Evolutionary conservation across 164 flowering plant genomes (phyloP).

Genomic region (Macadamia integrifolia): DNA sequence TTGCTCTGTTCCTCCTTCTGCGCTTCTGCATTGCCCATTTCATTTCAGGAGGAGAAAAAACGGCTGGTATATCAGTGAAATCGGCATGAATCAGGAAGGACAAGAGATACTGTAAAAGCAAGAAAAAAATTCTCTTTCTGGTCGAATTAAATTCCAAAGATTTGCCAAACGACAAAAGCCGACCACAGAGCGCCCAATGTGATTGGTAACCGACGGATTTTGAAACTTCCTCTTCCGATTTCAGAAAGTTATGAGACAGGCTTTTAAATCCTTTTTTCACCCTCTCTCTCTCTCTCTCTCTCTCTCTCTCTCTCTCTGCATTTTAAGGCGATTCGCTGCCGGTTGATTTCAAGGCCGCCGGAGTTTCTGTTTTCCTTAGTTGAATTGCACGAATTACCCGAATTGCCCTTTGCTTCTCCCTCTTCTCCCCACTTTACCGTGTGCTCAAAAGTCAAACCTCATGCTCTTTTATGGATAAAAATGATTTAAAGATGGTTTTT

Average conservation of each 20-base stretch:
- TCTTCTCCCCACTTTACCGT: no score
- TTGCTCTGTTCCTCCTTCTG: not conserved
- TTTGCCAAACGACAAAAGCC: not conserved
- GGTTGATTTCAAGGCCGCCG: not conserved
- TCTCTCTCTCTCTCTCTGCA: no score
- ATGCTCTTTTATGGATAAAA: no score
- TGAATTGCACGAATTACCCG: no score
- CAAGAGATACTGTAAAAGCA: not conserved
- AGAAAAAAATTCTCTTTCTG: not conserved
- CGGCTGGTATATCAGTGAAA: conserved; percentile 17
- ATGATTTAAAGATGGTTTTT: no score
- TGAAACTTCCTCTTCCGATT: conserved; percentile 6
- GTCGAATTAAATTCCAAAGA: not conserved
- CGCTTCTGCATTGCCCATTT: conserved; percentile 8
- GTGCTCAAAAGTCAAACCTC: no score
- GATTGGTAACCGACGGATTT: conserved; percentile 13
- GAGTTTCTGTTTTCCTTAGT: not conserved
- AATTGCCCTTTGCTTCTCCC: no score
- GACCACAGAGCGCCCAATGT: not conserved
- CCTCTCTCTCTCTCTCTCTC: no score
- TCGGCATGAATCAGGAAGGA: conserved; percentile 18
- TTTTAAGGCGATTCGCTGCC: not conserved
- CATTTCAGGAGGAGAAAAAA: conserved; percentile 7
- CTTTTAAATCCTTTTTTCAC: conserved; percentile 8
- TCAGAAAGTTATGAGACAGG: not conserved